Conservation (phyloP, 108 stramenopile species). For the Aurantiochytrium sp. region DNA sequence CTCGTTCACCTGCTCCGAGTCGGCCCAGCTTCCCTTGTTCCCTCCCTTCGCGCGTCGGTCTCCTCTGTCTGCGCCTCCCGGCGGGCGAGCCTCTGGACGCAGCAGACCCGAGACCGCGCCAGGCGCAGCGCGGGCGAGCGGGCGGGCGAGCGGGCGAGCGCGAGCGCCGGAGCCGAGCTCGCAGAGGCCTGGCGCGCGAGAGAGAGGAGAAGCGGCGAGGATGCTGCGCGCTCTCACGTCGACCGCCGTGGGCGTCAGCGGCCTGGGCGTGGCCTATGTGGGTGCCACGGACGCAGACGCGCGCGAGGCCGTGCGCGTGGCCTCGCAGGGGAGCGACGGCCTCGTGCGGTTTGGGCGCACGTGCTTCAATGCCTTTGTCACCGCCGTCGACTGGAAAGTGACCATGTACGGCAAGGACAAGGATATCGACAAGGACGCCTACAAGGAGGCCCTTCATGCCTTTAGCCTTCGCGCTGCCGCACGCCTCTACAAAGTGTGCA, state of each 20-base stretch:
- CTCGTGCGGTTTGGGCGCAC: not conserved
- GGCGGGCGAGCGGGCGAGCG: too few species aligned
- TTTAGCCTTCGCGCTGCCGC: conserved; percentile 5
- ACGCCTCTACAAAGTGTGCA: conserved; percentile 19
- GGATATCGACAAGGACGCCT: not conserved
- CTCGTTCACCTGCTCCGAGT: too few species aligned
- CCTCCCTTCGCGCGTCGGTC: too few species aligned
- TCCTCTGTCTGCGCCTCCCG: too few species aligned
- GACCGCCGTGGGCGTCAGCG: not conserved
- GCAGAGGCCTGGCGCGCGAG: too few species aligned
- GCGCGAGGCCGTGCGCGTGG: not conserved
- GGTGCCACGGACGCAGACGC: not conserved
- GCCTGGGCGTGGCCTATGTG: not conserved
- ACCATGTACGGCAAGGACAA: not conserved
- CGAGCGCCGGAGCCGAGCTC: too few species aligned
- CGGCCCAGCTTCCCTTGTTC: too few species aligned
- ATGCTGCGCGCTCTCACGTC: not conserved
- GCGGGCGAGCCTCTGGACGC: too few species aligned
- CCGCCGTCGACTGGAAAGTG: not conserved
- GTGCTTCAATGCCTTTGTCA: not conserved
- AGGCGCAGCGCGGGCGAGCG: too few species aligned
- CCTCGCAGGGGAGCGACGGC: not conserved
- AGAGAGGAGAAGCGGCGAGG: too few species aligned
- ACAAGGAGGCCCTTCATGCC: not conserved
- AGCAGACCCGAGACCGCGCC: too few species aligned